These are phyloP conservation scores for Tagetes erecta DNA, from an alignment of 129 eudicot species.

Conservation along the genomic window DNA sequence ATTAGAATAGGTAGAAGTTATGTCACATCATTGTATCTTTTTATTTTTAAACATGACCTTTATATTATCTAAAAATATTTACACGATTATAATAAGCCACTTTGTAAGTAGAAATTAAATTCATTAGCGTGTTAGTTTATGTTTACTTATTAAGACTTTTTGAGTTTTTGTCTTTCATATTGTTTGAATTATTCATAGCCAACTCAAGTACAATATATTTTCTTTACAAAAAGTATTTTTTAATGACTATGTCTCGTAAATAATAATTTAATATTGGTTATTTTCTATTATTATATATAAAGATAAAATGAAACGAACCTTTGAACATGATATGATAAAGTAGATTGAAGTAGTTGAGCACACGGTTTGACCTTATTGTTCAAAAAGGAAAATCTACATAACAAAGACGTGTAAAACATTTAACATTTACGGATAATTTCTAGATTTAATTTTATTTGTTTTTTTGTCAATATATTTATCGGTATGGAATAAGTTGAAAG, in stretches of 20 bases:
- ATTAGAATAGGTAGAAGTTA: neutral
- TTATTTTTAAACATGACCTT: neutral
- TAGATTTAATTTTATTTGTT: neutral
- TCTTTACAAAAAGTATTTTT: neutral
- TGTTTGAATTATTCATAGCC: neutral
- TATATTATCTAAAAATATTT: neutral
- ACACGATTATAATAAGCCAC: neutral
- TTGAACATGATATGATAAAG: conserved; percentile 5
- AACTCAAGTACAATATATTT: neutral
- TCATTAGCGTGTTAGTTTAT: neutral
- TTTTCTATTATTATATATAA: neutral
- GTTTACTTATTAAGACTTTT: neutral
- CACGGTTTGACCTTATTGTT: conserved; percentile 17
- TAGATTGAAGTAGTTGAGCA: neutral
- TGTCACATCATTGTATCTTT: neutral
- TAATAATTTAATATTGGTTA: neutral
- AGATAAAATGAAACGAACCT: neutral
- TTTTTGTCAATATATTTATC: neutral
- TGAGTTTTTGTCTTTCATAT: neutral
- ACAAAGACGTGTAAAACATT: neutral
- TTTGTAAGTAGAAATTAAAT: neutral
- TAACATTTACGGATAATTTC: neutral
- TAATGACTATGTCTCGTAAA: neutral
- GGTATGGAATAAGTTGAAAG: neutral
- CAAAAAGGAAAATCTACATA: neutral